Base-by-base conservation (phyloP, 345 rosid species). In the Adansonia digitata region DNA sequence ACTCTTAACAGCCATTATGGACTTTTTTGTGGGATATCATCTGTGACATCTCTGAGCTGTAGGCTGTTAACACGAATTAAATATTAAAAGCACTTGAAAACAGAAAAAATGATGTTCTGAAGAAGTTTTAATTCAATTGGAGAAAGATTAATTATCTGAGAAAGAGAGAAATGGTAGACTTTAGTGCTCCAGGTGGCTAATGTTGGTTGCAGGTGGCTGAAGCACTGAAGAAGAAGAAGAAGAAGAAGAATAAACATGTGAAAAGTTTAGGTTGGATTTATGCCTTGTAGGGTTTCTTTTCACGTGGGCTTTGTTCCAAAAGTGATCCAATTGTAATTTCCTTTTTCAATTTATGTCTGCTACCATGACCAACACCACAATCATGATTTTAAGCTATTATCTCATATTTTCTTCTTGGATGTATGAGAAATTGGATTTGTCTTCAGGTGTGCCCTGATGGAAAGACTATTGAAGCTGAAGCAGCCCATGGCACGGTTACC, bases 381-480 rank as follows among this genome's bases (percentile, higher is more conserved):
- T 7, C 18, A 7, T 67, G 7, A 64, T 81, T 60, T 17, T 49
- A 31, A 39, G 40, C 27, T 52, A 27, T 48, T 22, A 15, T 55
- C 34, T 48, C 3, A 56, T 11, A 12, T 60, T n/a, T 56, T 52
- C 29, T 22, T 26, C 56, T 22, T 27, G 49, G 11, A 11, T 72
- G 34, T 52, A 39, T 18, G 61, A 27, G 18, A 35, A 22, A 45
- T 74, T 81, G 72, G 27, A 45, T 70, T 34, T 62, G 20, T 12
- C 78, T 79, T 67, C 78, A 92, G 98, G 94, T 92, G 57, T 92
- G 98, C 85, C 97, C 97, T 1, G 97, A 92, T 78, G 97, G 97
- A 31, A 92, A 88, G 81, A 92, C 97, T 37, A 90, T 89, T 10
- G 97, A 92, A 85, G 90, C 92, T 18, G 94, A 92, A 83, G 97